Base-by-base conservation (phyloP, 129 eudicot species). In the Glebionis coronaria region DNA sequence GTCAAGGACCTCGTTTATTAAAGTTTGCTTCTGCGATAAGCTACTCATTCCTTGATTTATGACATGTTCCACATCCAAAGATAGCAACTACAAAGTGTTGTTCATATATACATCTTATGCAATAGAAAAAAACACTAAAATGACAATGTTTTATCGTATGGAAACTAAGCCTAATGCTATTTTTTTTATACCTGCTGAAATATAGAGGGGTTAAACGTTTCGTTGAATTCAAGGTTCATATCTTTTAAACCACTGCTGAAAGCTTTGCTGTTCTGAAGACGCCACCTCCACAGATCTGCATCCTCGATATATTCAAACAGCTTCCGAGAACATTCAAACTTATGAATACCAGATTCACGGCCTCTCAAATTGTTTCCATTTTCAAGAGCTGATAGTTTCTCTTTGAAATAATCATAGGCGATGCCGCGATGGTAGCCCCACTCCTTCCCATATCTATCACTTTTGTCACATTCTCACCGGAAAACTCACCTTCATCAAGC, bases 371-470 rank as follows among this genome's bases (percentile, higher is more conserved):
- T 69, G n/a, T 61, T 79, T 54, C 14, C 16, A 18, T 79, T 56
- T 72, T 61, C 80, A 40, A 46, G 31, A 51, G 62, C 31, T n/a
- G 68, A 67, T 35, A 88, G 73, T 72, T 91, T 91, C 16, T 80
- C 83, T 88, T 79, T 83, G 72, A 91, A 88, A 76, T 69, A 88
- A 76, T 88, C 97, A 50, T 61, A 80, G 15, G 97, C 94, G 59
- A n/a, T n/a, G n/a, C n/a, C n/a, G n/a, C n/a, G n/a, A 91, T 91
- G 20, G 96, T 88, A 9, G 96, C 96, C 31, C 97, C 96, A 65
- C 97, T 91, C 71, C 97, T 83, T 18, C 75, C 84, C 94, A 88
- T 88, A 73, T 88, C 96, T 15, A 91, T 85, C 83, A 88, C 90
- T 63, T 70, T 88, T 47, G 16, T 57, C 73, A 88, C 94, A 67